Base-by-base conservation (phyloP, 1,284 basidiomycete species). In the Irpex rosettiformis region DNA sequence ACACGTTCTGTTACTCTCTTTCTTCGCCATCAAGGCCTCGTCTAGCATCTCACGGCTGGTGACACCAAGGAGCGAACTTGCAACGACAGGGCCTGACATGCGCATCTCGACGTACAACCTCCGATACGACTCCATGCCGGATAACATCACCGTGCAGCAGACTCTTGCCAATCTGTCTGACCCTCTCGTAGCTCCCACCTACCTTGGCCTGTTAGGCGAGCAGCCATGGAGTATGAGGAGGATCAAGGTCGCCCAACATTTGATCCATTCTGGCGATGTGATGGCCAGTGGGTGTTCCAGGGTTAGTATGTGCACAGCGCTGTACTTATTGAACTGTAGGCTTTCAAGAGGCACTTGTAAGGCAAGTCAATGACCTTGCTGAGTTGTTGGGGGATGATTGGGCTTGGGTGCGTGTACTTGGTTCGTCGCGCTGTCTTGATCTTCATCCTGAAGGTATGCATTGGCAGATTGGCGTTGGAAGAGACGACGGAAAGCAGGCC, bases 321-420 rank as follows among this genome's bases (percentile, higher is more conserved):
- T 55, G 24, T 29, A 8, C n/a, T n/a, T 30, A 6, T 49, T 47
- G 58, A 62, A 37, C 70, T 45, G 67, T 70, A 77, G 85, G 82
- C 7, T 81, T 85, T 64, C 83, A 88, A 67, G 86, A 88, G 66
- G 85, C 80, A 0, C 72, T 86, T 10, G 69, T 81, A 22, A 71
- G 80, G 57, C 87, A 88, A 67, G 79, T 88, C 2, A 67, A 72
- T n/a, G 87, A 89, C 63, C 69, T 89, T 5, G 72, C 75, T 2
- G 73, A 78, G 47, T 73, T 89, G 1, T 74, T 89, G 3, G 85
- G 85, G 0, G 62, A 70, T 4, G 81, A 78, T 10, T 83, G 78
- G 75, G 75, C 68, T 13, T 82, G 80, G 81, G 81, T 81, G 58
- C 48, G 75, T 62, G 18, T n/a, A 25, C 40, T 18, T 25, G 45